Evolutionary conservation across 2,329 filamentous ascomycete species (phyloP), one percentile per base, ranked within the genome.

Genomic region (Xylaria sp.): DNA sequence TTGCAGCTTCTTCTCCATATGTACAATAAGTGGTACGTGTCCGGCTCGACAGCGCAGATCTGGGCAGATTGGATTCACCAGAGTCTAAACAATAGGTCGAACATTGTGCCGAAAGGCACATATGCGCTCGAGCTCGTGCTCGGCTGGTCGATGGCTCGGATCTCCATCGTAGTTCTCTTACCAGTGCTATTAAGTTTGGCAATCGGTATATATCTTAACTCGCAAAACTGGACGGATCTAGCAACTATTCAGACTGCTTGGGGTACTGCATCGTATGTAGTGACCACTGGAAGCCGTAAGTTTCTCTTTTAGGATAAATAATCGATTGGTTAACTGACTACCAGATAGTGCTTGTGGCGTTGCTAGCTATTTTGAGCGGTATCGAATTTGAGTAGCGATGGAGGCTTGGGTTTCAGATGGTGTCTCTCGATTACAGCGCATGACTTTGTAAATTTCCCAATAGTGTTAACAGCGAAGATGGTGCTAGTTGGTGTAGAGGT

Each of bases 151-250:
- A 16, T 25, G 9, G 29, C 29, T 16, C 51, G 61, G n/a, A 64
- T 64, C 42, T 37, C 61, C 6, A 21, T 29, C 16, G 61, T 40
- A 1, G 29, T 64, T 16, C 53, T 64, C 6, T 4, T 64, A 6
- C 61, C 61, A 8, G 53, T 64, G 29, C 25, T 64, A 13, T n/a
- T 58, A 18, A 64, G 61, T 37, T 25, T 64, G 12, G 61, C 51
- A 9, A 51, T 51, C 9, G 61, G 61, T 21, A 2, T 64, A 10
- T 64, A 37, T 2, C 40, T 64, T 6, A 58, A 64, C 42, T n/a
- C 61, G n/a, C 16, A 13, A 9, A 27, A 58, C 21, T 64, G 61
- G 61, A 23, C 21, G n/a, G 61, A 58, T 37, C 40, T 40, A 2
- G 32, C 48, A 5, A 63, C 50, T 2, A 55, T 63, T 25, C 60